Base-by-base conservation (phyloP, 73 alveolate species). In the Durusdinium trenchii region DNA sequence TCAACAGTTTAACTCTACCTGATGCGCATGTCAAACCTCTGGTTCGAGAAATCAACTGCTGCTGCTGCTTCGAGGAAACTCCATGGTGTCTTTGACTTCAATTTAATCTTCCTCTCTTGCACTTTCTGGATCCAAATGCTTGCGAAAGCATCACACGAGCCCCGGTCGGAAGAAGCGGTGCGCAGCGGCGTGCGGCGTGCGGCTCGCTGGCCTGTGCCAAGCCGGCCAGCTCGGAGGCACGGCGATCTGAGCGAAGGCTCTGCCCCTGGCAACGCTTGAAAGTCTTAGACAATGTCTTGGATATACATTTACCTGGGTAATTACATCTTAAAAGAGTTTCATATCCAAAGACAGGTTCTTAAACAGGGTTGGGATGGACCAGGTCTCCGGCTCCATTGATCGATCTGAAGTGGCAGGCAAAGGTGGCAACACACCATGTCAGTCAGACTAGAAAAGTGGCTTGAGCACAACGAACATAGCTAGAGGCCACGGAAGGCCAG, bases 201-300 rank as follows among this genome's bases (percentile, higher is more conserved):
- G n/a, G n/a, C n/a, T n/a, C n/a, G n/a, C n/a, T n/a, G n/a, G 54
- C 86, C 89, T 78, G 89, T 61, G 89, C 89, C 35, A 78, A 61
- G 14, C 89, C 89, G 40, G 89, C 89, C 89, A 78, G 89, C 89
- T 78, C 89, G 3, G 89, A 54, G 2, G 89, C 89, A 10, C 89
- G 89, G 61, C 89, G 89, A 26, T 78, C 89, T 35, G 89, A 78
- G 89, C 89, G 89, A 3, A 78, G 62, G 62, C 89, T 61, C 89
- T 78, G 89, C 62, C 89, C 62, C 86, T 76, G 86, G 18, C 32
- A 26, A 18, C 42, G 81, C 32, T 0, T 2, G n/a, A 52, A 12
- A 5, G 6, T 4, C 51, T 16, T 35, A 1, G 38, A 52, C 51
- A 35, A 23, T 40, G 82, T 16, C 46, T 28, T 28, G 16, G n/a